Conservation (phyloP, 768 basidiomycete species). For the Lactifluus echinatus region DNA sequence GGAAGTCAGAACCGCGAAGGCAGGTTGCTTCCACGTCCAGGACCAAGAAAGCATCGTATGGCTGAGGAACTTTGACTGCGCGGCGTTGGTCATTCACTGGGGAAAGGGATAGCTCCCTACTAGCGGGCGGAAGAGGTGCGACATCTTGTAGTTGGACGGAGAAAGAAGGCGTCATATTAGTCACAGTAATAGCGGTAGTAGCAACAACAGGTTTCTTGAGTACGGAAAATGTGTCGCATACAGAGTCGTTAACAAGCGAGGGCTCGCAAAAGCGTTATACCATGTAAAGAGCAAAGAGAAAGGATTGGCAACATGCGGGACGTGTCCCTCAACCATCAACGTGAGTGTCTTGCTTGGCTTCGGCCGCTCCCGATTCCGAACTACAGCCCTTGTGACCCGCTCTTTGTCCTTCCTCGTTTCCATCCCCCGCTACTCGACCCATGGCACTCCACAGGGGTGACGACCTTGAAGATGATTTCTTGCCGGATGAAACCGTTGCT, state of each 20-base stretch:
- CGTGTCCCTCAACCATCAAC: background rate
- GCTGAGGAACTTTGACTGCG: slow-evolving; percentile 29
- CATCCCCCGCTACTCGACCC: too few relatives aligned
- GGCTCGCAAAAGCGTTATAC: slow-evolving; percentile 1
- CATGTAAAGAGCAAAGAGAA: slow-evolving; percentile 10
- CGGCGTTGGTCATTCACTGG: background rate
- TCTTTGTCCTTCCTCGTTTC: too few relatives aligned
- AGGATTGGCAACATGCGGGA: background rate
- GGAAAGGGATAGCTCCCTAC: background rate
- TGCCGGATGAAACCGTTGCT: slow-evolving; percentile 59
- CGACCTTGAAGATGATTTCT: slow-evolving; percentile 79
- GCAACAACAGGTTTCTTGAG: slow-evolving; percentile 8
- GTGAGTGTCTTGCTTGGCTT: background rate
- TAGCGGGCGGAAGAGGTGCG: background rate
- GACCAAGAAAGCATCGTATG: slow-evolving; percentile 75
- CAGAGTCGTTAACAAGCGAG: background rate
- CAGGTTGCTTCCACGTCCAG: slow-evolving; percentile 90
- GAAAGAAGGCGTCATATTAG: background rate
- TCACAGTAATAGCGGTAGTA: slow-evolving; percentile 11
- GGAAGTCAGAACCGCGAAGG: slow-evolving; percentile 53
- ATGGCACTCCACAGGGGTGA: slow-evolving; percentile 45
- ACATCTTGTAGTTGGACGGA: background rate
- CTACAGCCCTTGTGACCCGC: too few relatives aligned
- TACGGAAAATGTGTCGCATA: slow-evolving; percentile 14
- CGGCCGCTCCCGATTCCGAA: background rate